Evolutionary conservation across 768 basidiomycete species (phyloP).

Genomic region (Sporobolomyces phaffii): DNA sequence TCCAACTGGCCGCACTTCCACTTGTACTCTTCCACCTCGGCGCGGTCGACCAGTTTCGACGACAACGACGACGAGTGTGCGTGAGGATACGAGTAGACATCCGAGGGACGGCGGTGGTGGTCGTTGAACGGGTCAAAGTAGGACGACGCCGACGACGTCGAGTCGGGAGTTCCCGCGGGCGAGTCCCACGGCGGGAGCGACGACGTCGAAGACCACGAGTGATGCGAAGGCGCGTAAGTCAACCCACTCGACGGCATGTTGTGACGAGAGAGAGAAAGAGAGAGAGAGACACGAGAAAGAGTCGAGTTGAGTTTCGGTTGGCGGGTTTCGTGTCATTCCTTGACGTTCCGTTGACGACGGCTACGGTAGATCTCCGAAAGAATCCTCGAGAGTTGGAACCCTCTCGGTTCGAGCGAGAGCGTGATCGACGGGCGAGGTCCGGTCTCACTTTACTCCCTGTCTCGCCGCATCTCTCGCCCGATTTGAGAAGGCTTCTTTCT

Average conservation of each 20-base stretch:
- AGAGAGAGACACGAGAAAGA: neutral
- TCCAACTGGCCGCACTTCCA: constrained; percentile 3
- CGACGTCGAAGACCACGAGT: constrained; percentile 3
- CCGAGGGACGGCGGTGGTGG: too few species aligned
- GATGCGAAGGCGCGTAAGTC: neutral
- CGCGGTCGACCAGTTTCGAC: neutral
- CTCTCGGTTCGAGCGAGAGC: too few species aligned
- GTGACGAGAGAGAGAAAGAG: neutral
- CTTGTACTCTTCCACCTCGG: neutral
- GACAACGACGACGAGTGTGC: neutral
- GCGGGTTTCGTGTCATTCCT: too few species aligned
- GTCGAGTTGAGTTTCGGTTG: too few species aligned
- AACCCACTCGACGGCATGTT: neutral
- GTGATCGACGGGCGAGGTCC: too few species aligned
- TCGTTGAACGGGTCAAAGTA: constrained; percentile 19
- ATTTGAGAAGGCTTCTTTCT: neutral
- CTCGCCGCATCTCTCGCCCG: neutral
- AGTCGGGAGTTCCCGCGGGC: constrained; percentile 1
- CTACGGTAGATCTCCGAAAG: too few species aligned
- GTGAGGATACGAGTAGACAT: neutral
- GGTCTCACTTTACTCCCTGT: too few species aligned
- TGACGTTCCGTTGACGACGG: too few species aligned
- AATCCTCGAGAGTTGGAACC: too few species aligned
- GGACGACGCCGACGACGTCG: neutral
- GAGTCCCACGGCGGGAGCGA: neutral